These are phyloP conservation scores for Ramaria sp. DNA, from an alignment of 768 basidiomycete genomes.

Conservation along the genomic window DNA sequence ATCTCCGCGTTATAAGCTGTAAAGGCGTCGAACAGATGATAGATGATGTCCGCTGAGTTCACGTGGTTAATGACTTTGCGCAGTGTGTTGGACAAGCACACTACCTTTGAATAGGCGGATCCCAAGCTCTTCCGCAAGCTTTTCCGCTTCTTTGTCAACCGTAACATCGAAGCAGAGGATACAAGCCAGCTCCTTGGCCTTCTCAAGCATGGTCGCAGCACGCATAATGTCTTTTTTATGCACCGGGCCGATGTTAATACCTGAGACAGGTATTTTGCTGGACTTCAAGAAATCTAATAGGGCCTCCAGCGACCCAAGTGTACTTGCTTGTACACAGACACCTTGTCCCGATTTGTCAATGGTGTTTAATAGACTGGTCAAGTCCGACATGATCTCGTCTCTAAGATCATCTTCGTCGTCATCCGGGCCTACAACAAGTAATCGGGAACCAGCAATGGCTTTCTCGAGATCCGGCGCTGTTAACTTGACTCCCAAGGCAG, in stretches of 20 bases:
- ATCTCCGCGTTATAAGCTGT: constrained; percentile 90
- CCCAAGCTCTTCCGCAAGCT: constrained; percentile 87
- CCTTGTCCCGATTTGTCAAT: constrained; percentile 95
- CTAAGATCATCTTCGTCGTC: constrained; percentile 93
- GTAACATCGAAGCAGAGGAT: constrained; percentile 95
- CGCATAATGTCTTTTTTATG: constrained; percentile 94
- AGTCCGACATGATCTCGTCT: constrained; percentile 94
- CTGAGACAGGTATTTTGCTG: constrained; percentile 95
- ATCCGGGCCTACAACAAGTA: constrained; percentile 88
- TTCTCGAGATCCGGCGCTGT: constrained; percentile 93
- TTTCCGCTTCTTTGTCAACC: constrained; percentile 89
- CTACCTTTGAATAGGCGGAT: constrained; percentile 89
- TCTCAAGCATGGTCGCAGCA: constrained; percentile 87
- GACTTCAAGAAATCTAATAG: constrained; percentile 88
- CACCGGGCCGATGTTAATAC: constrained; percentile 96
- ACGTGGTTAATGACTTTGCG: constrained; percentile 8
- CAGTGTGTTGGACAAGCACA: not conserved
- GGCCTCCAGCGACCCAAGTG: constrained; percentile 93
- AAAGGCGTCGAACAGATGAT: constrained; percentile 95
- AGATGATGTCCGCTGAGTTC: constrained; percentile 86
- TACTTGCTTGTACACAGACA: constrained; percentile 95
- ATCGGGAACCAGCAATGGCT: constrained; percentile 91
- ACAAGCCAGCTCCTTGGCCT: constrained; percentile 88
- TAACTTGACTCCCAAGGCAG: constrained; percentile 93
- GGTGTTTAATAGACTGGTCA: constrained; percentile 77